Evolutionary conservation across 495 filamentous ascomycete genomes (phyloP), one percentile per base, ranked within the genome.

Genomic region (Daldinia caldariorum): DNA sequence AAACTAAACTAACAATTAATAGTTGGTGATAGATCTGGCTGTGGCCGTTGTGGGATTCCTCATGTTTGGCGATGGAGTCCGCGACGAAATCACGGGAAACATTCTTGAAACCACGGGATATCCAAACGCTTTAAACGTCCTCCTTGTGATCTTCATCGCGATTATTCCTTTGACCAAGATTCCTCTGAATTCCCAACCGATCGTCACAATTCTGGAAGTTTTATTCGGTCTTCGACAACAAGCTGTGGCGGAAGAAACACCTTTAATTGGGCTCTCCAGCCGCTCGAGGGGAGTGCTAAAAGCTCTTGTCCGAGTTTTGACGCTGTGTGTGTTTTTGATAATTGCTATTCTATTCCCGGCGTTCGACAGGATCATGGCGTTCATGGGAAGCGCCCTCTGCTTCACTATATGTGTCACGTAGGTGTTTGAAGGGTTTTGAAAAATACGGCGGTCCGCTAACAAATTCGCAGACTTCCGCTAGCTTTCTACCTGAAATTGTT

Each of bases 161-260:
- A 93, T 98, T 73, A 97, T 99, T 66, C 95, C 95, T 4, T 81
- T 99, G 34, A 97, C 95, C 14, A 99, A 99, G 79, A 88, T 97
- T 22, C 95, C 95, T 16, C 81, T 99, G 56, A 97, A 97, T 78
- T 90, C 91, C 20, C 89, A 93, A 0, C 95, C 95, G 41, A 93
- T 99, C 69, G 84, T 97, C 50, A 88, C 89, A 13, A 97, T 93
- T 1, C 76, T 92, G 61, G 95, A 99, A 81, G 86, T 94, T 34
- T 76, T 96, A 34, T 83, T 87, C 60, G 92, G 94, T 43, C 85
- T 98, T 34, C 87, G 89, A 69, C 77, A 83, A 14, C 84, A 85
- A 39, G 74, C 81, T 14, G 73, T 89, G 16, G 76, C 88, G 13
- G 79, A 78, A 32, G 76, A 76, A 41, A 71, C 78, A 10, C 60